Base-by-base conservation (phyloP, 2,329 filamentous ascomycete genomes). In the Hypocreales sp. region DNA sequence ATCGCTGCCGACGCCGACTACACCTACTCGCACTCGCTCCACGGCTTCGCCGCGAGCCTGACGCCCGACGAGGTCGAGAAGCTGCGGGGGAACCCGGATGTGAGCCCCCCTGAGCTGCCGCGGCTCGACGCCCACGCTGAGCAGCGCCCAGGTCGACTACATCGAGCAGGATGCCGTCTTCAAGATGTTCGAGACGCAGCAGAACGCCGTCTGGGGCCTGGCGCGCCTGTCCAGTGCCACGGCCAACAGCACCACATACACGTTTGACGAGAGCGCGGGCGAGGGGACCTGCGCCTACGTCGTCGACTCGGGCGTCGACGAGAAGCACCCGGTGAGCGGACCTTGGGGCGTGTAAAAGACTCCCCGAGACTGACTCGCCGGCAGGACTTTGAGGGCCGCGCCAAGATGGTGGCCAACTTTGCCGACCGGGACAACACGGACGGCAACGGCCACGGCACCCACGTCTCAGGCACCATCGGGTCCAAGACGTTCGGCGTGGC, bases 171-270 rank as follows among this genome's bases (percentile, higher is more conserved):
- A 62, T 32, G 45, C 41, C 24, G 34, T 46, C 18, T 40, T 60
- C 24, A 45, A 79, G 58, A 79, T 80, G 32, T 47, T 26, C 45
- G 55, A 27, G n/a, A 44, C 44, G 11, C 56, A 62, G 38, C 29
- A 28, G 15, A 37, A 41, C 23, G 51, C 58, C n/a, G 46, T 52
- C 13, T 60, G 55, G 55, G 53, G 53, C 12, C 42, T 57, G 13
- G 43, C 48, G 3, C 45, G 54, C n/a, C 38, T 59, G 24, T 58
- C 55, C 9, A 48, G 38, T 40, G 34, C 37, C 11, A 15, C 16
- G n/a, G 35, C 43, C 4, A 41, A 39, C 15, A 26, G 33, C 7
- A 44, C 36, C 12, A 37, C 36, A 15, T 60, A 56, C 41, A 40
- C 40, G 27, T 59, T 52, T 38, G 52, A 59, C 30, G 37, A 38